Percentiles rank a stretch among this genome's conserved stretches.
These are phyloP conservation scores for Globisporangium abappressorium DNA, from an alignment of 352 stramenopile species.

Conservation along the genomic window DNA sequence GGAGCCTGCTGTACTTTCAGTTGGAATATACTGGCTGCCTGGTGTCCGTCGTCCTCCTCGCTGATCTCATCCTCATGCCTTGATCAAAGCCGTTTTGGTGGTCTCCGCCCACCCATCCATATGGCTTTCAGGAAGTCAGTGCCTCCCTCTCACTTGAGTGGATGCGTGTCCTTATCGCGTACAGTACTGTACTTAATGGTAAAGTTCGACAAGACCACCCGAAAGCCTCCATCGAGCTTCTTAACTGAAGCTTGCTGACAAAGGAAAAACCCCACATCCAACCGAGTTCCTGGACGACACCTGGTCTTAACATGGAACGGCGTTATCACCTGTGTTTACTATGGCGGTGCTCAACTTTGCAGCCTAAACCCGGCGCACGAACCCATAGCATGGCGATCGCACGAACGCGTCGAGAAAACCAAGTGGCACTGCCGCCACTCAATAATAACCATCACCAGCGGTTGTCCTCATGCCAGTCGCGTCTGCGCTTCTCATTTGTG, in stretches of 20 bases:
- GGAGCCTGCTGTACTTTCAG: background rate
- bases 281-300: background rate
- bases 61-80: background rate
- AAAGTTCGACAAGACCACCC: background rate
- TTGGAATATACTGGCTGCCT: background rate
- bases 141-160: no score
- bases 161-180: background rate
- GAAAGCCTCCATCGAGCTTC: background rate
- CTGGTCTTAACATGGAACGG: background rate
- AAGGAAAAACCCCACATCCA: background rate
- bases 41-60: no score
- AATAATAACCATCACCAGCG: background rate
- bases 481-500: background rate
- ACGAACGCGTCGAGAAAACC: constrained; percentile 6
- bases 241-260: background rate
- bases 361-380: background rate
- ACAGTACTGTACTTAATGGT: background rate
- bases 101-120: background rate
- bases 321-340: background rate
- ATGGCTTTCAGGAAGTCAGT: background rate
- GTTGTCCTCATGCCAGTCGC: background rate
- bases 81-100: background rate
- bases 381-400: background rate
- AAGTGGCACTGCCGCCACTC: background rate
- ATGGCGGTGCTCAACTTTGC: background rate